A percentile compares a stretch with the other conserved stretches of the same genome.
phyloP scores from a whole-genome alignment of 2,329 filamentous ascomycete genomes.

The Pseudocercospora pini-densiflorae region DNA sequence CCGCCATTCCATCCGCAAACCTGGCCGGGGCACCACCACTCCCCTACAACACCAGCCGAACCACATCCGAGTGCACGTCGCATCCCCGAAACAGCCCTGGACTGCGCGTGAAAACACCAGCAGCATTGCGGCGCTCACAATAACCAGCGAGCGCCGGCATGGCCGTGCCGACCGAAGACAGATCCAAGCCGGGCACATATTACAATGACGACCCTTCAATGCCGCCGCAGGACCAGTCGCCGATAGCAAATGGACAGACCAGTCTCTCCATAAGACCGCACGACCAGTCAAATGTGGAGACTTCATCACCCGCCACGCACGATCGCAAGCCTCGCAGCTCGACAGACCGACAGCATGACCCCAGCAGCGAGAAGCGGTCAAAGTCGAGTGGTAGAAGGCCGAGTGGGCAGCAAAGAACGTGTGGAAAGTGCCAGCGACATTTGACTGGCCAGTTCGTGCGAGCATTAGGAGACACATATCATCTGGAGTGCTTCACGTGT shows the following conservation, averaged over 20 bases:
- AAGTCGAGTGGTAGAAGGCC: conserved; percentile 35
- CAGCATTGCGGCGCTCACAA: conserved; percentile 23
- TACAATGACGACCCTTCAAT: conserved; percentile 25
- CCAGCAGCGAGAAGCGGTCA: conserved; percentile 31
- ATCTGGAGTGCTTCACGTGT: conserved; percentile 98
- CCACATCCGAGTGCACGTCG: background rate
- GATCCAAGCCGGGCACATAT: conserved; percentile 31
- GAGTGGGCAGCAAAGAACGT: conserved; percentile 47
- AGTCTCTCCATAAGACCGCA: conserved; percentile 24
- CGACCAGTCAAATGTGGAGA: conserved; percentile 12
- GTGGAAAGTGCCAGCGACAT: conserved; percentile 85
- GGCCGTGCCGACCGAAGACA: conserved; percentile 36
- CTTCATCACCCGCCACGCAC: conserved; percentile 18
- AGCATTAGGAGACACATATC: conserved; percentile 90
- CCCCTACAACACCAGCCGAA: background rate
- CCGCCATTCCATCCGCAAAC: conserved; percentile 4
- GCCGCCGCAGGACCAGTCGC: conserved; percentile 17
- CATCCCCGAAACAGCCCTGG: background rate
- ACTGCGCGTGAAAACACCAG: conserved; percentile 16
- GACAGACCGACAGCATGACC: conserved; percentile 26
- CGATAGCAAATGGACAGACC: conserved; percentile 25
- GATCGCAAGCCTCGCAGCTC: conserved; percentile 20
- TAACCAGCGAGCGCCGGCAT: conserved; percentile 31
- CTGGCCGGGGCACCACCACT: conserved; percentile 1
- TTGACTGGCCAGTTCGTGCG: conserved; percentile 96